Evolutionary conservation across 1,284 basidiomycete species (phyloP), one percentile per base, ranked within the genome.

Genomic region (Xerocomus amazonicus): DNA sequence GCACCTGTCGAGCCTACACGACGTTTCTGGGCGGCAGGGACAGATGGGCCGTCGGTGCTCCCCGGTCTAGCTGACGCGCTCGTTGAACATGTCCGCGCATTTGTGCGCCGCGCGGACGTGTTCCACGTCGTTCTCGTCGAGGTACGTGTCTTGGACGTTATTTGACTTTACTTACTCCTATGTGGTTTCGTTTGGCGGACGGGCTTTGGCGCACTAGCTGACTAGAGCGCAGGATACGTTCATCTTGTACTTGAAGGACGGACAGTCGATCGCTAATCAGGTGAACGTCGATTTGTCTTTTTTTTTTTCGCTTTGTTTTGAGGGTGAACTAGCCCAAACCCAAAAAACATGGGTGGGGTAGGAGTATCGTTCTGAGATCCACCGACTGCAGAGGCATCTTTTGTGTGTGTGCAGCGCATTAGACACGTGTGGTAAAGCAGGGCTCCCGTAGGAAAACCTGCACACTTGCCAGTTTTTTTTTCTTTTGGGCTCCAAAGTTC

Each of bases 201-300:
- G 8, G 9, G 6, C 6, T 17, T 12, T 9, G 10, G 16, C n/a
- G 17, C 8, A 17, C 33, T 19, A 58, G 58, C 14, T 59, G 29
- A 41, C 47, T 10, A 51, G 58, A 35, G 51, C 45, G 32, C 59
- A 59, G 37, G 54, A 51, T 23, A 42, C 58, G 6, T 44, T 60
- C 9, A 3, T 59, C 26, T 0, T 59, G 14, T 52, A 60, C 41
- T 31, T 59, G 38, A 62, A 59, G 42, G 58, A 62, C 10, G 57
- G 59, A 4, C 55, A 52, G 32, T 60, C 58, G 16, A 23, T 43
- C n/a, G 28, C 26, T 3, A 33, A 58, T 37, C 51, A 33, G 51
- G 59, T 55, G 9, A 4, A 50, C 14, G 2, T 6, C 6, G 6
- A 3, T 10, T 14, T 9, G 29, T 23, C 19, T 23, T 43, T 32